Conservation (phyloP, 345 rosid genomes). For the Lumnitzera littorea region DNA sequence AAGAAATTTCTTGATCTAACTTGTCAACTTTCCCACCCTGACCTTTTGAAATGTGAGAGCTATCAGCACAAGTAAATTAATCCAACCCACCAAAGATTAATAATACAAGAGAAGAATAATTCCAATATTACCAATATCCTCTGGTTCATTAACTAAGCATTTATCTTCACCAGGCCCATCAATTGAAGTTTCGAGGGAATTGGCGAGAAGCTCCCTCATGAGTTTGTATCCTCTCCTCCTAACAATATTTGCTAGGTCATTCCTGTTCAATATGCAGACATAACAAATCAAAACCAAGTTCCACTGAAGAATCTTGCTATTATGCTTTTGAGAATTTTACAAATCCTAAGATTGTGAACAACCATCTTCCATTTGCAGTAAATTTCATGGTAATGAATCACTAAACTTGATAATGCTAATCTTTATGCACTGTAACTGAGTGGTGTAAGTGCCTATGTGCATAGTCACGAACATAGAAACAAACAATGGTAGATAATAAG, state of each 20-base stretch:
- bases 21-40: conserved; percentile 20
- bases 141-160: conserved; percentile 12
- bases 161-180: conserved; percentile 16
- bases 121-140: conserved; percentile 6
- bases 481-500: too few species aligned
- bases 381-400: too few species aligned
- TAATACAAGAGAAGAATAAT: conserved; percentile 2
- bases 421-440: too few species aligned
- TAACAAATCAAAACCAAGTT: conserved; percentile 1
- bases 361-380: too few species aligned
- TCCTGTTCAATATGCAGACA: conserved; percentile 33
- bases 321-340: neutral
- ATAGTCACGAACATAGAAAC: too few species aligned
- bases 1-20: conserved; percentile 14
- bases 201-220: conserved; percentile 50
- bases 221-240: conserved; percentile 84
- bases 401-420: too few species aligned
- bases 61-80: conserved; percentile 22
- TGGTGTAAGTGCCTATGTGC: too few species aligned
- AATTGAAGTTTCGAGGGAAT: conserved; percentile 21
- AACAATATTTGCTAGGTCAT: conserved; percentile 78
- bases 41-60: conserved; percentile 12
- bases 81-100: too few species aligned
- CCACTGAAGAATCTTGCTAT: neutral
- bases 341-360: neutral